Evolutionary conservation across 23 red algal species (phyloP).

Genomic region (Rhodosorus marinus): DNA sequence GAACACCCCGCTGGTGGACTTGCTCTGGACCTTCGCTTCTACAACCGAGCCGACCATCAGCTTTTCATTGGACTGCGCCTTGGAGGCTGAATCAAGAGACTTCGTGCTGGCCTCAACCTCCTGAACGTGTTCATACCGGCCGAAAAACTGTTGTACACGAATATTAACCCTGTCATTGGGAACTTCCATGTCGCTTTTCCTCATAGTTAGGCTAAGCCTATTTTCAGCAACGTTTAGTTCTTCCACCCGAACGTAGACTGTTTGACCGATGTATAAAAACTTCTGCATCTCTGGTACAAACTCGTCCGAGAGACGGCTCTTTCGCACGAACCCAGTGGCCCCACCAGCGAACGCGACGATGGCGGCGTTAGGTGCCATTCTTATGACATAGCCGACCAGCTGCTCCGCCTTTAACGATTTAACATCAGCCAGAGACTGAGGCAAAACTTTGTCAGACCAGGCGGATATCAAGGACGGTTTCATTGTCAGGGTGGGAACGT

Average conservation of each 20-base stretch:
- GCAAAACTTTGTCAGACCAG: neutral
- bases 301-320: neutral
- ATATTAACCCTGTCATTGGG: neutral
- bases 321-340: neutral
- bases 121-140: neutral
- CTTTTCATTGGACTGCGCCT: neutral
- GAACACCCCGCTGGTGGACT: neutral
- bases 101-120: neutral
- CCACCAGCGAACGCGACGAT: neutral
- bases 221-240: too few species aligned
- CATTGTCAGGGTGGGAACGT: neutral
- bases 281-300: neutral
- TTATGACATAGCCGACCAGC: neutral
- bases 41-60: neutral
- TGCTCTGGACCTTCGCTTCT: neutral
- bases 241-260: neutral
- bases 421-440: neutral
- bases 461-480: constrained; percentile 1
- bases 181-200: too few species aligned
- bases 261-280: neutral
- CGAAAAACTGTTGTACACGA: neutral
- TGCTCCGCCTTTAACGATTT: neutral
- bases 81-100: neutral
- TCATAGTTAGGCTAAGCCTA: too few species aligned
- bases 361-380: neutral